Base-by-base conservation (phyloP, 2,329 filamentous ascomycete species). In the Talaromyces sp. region DNA sequence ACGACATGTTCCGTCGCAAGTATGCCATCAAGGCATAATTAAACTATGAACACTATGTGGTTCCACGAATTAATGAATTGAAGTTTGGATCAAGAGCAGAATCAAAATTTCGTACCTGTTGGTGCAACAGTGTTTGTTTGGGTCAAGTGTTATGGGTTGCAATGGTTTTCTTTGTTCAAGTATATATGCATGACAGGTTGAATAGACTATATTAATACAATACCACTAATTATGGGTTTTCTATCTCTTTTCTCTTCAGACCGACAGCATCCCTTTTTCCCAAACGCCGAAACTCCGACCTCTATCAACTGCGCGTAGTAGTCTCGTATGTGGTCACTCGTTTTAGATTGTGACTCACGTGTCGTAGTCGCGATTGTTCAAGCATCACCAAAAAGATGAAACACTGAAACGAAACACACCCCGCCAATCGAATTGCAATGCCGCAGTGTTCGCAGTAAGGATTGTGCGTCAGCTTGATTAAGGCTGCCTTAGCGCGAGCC, bases 1-100 rank as follows among this genome's bases (percentile, higher is more conserved):
- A 95, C 74, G 90, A 92, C 72, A 92, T 92, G 90, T 95, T 91
- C 88, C 88, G 90, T 82, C 87, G 91, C 73, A 85, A 86, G 76
- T 95, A 95, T 80, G 81, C 84, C 64, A 76, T 93, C 81, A 91
- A 93, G 85, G 88, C 85, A 77, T 93, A 86, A 75, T n/a, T 37
- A 31, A 31, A 6, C 4, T 24, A 45, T 45, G 33, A 8, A 10
- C 47, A 43, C 48, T 7, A 1, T 22, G 48, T 41, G 33, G 22
- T 56, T 41, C 41, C 61, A 63, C 61, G 61, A 63, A 41, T 52
- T 63, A 33, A 63, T 63, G 61, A 63, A 63, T 31, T 59, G 35
- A 58, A 58, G 35, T 27, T 57, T 31, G 24, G 56, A 58, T 59
- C 31, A 56, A 59, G 56, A 45, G 56, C 39, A 45, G 39, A 59